A percentile compares a stretch with the other conserved stretches of the same genome.
Conservation (phyloP, 2,329 filamentous ascomycete genomes). For the Pyrenochaeta sp. region DNA sequence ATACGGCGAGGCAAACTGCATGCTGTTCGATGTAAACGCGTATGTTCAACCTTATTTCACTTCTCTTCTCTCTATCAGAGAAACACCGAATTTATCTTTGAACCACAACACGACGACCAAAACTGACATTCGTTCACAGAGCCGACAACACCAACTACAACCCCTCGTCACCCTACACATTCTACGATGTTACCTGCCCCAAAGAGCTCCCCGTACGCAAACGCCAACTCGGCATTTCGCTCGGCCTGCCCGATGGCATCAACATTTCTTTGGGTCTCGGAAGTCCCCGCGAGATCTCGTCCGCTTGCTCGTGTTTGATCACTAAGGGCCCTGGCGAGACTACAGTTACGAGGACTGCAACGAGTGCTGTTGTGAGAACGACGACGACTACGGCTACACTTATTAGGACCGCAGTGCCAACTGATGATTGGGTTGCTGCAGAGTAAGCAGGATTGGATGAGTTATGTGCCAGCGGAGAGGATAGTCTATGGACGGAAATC, state of each 20-base stretch:
- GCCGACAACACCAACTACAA: slow-evolving; percentile 43
- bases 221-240: slow-evolving; percentile 27
- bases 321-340: slow-evolving; percentile 30
- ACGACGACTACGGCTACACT: slow-evolving; percentile 32
- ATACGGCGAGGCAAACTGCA: slow-evolving; percentile 44
- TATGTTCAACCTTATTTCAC: slow-evolving; percentile 20
- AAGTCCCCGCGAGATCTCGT: slow-evolving; percentile 22
- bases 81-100: too few relatives aligned
- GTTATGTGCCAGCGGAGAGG: too few relatives aligned
- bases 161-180: slow-evolving; percentile 43
- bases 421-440: slow-evolving; percentile 8
- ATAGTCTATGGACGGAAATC: too few relatives aligned
- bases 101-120: too few relatives aligned
- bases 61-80: background rate
- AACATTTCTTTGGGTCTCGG: slow-evolving; percentile 36
- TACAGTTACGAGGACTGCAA: slow-evolving; percentile 33
- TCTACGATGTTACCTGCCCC: slow-evolving; percentile 40
- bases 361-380: slow-evolving; percentile 23
- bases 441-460: background rate
- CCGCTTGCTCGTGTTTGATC: slow-evolving; percentile 44
- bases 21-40: slow-evolving; percentile 41
- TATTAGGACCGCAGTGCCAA: slow-evolving; percentile 15
- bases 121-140: slow-evolving; percentile 15
- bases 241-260: slow-evolving; percentile 16
- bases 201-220: slow-evolving; percentile 38